phyloP scores from a whole-genome alignment of 176 grass and related monocot genomes.

The Rhipidocladum racemiflorum region DNA sequence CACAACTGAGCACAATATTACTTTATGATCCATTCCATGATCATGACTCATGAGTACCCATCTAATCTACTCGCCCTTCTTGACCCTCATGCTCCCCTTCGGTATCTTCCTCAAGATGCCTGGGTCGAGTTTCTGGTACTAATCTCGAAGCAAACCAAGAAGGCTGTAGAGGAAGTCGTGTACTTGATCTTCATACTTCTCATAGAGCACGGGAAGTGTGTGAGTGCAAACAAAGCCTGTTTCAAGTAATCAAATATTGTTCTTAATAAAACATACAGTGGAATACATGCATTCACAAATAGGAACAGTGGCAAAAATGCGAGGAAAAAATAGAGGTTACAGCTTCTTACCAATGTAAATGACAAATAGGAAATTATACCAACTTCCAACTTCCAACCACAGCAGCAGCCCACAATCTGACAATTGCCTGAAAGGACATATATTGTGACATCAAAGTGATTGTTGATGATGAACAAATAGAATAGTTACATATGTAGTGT shows the following conservation, averaged over 20 bases:
- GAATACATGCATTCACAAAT: neutral
- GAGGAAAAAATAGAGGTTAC: neutral
- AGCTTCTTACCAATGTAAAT: constrained; percentile 73
- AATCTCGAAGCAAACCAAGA: constrained; percentile 51
- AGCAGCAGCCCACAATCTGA: constrained; percentile 62
- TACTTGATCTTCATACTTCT: constrained; percentile 89
- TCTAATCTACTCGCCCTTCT: no score
- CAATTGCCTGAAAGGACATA: constrained; percentile 48
- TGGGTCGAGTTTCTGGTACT: constrained; percentile 61
- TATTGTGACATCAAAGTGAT: neutral
- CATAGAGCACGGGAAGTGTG: constrained; percentile 85
- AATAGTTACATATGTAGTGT: neutral
- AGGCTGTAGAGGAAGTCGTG: constrained; percentile 60
- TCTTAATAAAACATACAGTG: constrained; percentile 2
- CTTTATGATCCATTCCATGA: no score
- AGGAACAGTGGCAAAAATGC: neutral
- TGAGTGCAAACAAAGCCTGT: no score
- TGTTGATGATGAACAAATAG: neutral
- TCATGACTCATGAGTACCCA: no score
- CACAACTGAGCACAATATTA: no score
- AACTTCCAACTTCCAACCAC: constrained; percentile 76
- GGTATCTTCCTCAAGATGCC: constrained; percentile 70
- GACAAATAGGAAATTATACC: no score
- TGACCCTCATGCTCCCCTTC: constrained; percentile 53
- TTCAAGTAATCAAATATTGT: neutral